Percentiles rank a stretch among this genome's conserved stretches.
Evolutionary conservation across 148 eudicot species (phyloP).

Genomic region (Pharnaceum exiguum): DNA sequence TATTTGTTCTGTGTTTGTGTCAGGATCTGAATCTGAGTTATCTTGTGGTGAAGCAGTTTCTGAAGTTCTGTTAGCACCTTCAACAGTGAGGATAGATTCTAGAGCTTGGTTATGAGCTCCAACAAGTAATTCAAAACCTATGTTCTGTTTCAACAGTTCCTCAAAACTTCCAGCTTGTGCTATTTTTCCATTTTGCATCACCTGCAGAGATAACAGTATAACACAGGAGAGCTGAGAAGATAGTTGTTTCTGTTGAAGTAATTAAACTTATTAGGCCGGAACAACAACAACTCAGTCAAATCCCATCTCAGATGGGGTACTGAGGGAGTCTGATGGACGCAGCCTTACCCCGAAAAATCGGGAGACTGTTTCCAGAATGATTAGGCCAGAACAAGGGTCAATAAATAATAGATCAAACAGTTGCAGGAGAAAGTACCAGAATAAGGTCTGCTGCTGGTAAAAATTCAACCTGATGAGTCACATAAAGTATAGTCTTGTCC

Average conservation of each 20-base stretch:
- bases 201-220: conserved; percentile 36
- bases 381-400: no score
- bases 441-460: conserved; percentile 98
- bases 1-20: conserved; percentile 38
- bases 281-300: no score
- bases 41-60: conserved; percentile 29
- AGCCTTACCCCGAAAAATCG: no score
- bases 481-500: conserved; percentile 81
- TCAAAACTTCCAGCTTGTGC: conserved; percentile 85
- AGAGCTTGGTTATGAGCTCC: conserved; percentile 94
- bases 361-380: no score
- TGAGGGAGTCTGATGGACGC: no score
- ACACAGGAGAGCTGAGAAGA: no score
- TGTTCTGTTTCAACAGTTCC: conserved; percentile 71
- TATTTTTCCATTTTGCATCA: conserved; percentile 89
- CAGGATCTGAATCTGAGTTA: conserved; percentile 26
- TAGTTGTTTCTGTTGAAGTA: no score
- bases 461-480: conserved; percentile 97
- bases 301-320: no score
- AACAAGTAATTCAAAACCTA: conserved; percentile 82
- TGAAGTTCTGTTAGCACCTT: conserved; percentile 45
- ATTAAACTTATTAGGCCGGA: no score
- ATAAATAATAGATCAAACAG: no score
- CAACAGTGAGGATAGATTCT: conserved; percentile 66
- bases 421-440: conserved; percentile 45